These are phyloP conservation scores for Lepraria neglecta DNA, from an alignment of 495 filamentous ascomycete genomes.

Conservation along the genomic window DNA sequence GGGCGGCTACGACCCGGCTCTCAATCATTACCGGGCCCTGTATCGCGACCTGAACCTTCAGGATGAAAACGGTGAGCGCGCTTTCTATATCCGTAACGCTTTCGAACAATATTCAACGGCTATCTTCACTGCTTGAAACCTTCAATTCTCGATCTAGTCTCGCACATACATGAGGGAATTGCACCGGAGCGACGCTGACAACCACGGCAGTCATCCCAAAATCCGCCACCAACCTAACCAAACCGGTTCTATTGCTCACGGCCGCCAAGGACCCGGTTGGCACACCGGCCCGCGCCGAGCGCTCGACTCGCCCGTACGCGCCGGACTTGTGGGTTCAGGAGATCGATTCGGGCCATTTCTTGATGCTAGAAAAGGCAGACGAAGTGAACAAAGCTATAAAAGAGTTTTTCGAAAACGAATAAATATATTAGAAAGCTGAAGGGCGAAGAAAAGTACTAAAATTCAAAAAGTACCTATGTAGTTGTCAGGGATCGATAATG, in stretches of 20 bases:
- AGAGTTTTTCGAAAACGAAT: constrained; percentile 31
- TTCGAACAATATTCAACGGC: too few relatives aligned
- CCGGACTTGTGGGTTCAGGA: constrained; percentile 25
- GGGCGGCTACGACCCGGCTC: constrained; percentile 7
- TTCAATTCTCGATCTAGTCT: background rate
- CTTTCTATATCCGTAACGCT: background rate
- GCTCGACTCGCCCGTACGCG: constrained; percentile 23
- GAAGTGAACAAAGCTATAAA: constrained; percentile 38
- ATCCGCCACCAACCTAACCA: background rate
- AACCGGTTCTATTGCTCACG: constrained; percentile 12
- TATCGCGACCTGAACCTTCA: constrained; percentile 5
- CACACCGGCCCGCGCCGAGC: constrained; percentile 14
- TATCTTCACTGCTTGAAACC: too few relatives aligned
- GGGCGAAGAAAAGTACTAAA: too few relatives aligned
- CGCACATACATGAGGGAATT: background rate
- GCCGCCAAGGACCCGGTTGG: constrained; percentile 10
- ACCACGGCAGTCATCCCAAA: background rate
- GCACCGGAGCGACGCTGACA: background rate
- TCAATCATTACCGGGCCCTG: background rate
- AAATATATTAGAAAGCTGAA: too few relatives aligned
- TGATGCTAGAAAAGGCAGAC: constrained; percentile 36
- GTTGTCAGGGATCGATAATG: too few relatives aligned
- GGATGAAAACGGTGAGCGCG: constrained; percentile 13
- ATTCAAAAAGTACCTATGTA: too few relatives aligned
- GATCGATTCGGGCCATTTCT: constrained; percentile 31